phyloP scores from a whole-genome alignment of 139 green algal species.

The Closterium sp. region DNA sequence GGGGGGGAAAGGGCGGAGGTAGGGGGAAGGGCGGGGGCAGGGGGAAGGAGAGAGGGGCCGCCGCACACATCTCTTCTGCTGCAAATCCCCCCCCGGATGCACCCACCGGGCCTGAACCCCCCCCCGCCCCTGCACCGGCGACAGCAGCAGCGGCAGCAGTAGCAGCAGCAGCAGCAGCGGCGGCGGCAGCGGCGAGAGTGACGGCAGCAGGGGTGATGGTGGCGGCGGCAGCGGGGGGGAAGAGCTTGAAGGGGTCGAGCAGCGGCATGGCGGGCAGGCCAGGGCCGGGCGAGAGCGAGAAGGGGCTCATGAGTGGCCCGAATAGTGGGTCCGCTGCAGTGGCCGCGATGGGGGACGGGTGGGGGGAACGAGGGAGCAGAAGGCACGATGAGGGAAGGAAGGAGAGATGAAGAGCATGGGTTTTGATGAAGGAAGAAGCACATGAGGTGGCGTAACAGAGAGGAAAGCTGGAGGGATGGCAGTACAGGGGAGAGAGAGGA shows the following conservation, averaged over 20 bases:
- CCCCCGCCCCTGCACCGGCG: not conserved
- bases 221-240: not conserved
- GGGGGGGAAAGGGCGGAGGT: not conserved
- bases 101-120: not conserved
- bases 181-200: not conserved
- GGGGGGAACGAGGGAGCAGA: no score
- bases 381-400: not conserved
- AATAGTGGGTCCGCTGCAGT: not conserved
- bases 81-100: not conserved
- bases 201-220: not conserved
- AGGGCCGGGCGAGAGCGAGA: not conserved
- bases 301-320: not conserved
- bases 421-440: no score
- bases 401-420: not conserved
- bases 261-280: not conserved
- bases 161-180: not conserved
- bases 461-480: no score
- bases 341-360: not conserved
- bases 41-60: not conserved
- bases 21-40: not conserved
- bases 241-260: not conserved
- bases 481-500: no score
- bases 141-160: not conserved
- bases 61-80: not conserved
- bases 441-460: no score